Evolutionary conservation across 1,284 basidiomycete genomes (phyloP), one percentile per base, ranked within the genome.

Genomic region (Bondarzewia mesenterica): DNA sequence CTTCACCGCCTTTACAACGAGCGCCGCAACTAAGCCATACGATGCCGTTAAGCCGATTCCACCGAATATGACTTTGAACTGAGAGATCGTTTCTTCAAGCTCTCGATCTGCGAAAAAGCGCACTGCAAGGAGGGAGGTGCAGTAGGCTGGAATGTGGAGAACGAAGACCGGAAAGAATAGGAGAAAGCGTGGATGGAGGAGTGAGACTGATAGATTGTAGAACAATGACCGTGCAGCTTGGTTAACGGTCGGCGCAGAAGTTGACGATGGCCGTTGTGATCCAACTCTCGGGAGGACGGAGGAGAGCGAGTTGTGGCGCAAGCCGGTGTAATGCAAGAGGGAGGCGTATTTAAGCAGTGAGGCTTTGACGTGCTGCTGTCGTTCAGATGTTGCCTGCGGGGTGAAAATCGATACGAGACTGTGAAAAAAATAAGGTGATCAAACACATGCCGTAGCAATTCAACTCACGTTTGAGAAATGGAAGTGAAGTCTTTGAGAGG

Each of bases 331-430:
- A 46, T 70, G 41, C 15, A 42, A 23, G 41, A 85, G 73, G 18
- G 77, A 69, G 52, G 75, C 71, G 62, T 88, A 88, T 46, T 70
- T 73, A 45, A 75, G 71, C 3, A 87, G 68, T 0, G 73, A 58
- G 47, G 36, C 52, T n/a, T 32, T 32, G 29, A 32, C 29, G 6
- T 4, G 29, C 29, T 32, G 12, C n/a, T 32, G 29, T 32, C n/a
- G 12, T 4, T 44, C 18, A 44, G 20, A 45, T 57, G 43, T 48
- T 45, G 14, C 47, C n/a, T 18, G 46, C 44, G 22, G 25, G 39
- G 48, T 50, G 42, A 53, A 53, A 38, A 53, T 15, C 8, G 44
- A 26, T 16, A 48, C 42, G 1, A 50, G 40, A 18, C 43, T 50
- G 29, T 6, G 23, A 39, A 44, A 21, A 4, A n/a, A n/a, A n/a